Base-by-base conservation (phyloP, 2,329 filamentous ascomycete genomes). In the Diaporthe sp. region DNA sequence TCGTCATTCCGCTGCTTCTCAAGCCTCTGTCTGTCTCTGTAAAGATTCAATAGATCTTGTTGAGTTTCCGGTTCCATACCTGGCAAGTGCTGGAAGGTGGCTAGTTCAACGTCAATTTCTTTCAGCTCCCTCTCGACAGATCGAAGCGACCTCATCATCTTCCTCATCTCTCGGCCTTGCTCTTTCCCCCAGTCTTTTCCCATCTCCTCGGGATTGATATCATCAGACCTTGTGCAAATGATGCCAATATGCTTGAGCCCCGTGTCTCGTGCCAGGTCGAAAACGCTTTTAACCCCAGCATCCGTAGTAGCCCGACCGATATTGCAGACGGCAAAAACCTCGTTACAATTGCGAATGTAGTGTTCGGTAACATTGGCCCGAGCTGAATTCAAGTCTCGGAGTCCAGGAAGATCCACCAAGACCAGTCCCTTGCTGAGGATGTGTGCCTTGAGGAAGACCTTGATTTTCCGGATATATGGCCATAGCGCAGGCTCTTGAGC, bases 361-460 rank as follows among this genome's bases (percentile, higher is more conserved):
- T 83, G 81, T 73, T 89, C 86, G 0, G 87, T 87, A 22, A 87
- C 84, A 30, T 78, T 80, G 45, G 81, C 78, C 4, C 87, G 82
- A 15, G 86, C 86, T 4, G 82, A 80, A 76, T 89, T 88, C 35
- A 84, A 72, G 77, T 89, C 87, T 0, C 84, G 86, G 12, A 89
- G 83, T 0, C 87, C 86, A 35, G 87, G 87, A 25, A 89, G 82
- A 74, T 89, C 87, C 0, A 86, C 86, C 9, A 89, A 81, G 5
- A 88, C 78, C 1, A 89, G 81, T 0, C 87, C 87, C 71, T 84
- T 86, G 73, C 85, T 87, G 12, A 89, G 77, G 25, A 89, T 87
- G 74, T 87, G 79, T 0, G 87, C 83, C 19, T 85, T 84, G 15
- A 84, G 76, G 54, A 80, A 85, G 0, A 89, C 85, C 67, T 86